Conservation (phyloP, 2,329 filamentous ascomycete species). For the Davidsoniella neocaledoniae region DNA sequence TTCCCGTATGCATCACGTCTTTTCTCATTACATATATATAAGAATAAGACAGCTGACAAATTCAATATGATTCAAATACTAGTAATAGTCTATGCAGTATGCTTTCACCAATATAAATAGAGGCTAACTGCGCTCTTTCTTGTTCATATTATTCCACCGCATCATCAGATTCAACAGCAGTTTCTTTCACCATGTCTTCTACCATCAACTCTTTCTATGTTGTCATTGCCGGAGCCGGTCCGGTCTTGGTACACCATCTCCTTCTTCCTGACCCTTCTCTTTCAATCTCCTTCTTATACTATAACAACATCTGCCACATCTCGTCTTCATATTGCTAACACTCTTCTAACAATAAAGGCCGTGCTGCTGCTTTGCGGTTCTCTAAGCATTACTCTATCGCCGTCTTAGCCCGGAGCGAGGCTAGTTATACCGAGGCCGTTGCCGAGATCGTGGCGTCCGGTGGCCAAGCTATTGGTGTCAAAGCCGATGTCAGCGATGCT, state of each 20-base stretch:
- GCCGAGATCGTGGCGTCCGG: slow-evolving; percentile 50
- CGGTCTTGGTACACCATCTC: slow-evolving; percentile 33
- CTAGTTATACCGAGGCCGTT: slow-evolving; percentile 49
- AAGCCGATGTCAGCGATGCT: slow-evolving; percentile 30
- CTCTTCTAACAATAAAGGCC: slow-evolving; percentile 19
- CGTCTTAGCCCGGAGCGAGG: slow-evolving; percentile 51
- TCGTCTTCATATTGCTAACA: slow-evolving; percentile 12
- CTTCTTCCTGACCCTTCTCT: not conserved
- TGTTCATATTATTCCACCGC: too few relatives aligned
- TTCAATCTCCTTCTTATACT: not conserved
- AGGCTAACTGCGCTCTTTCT: too few relatives aligned
- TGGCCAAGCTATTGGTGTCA: slow-evolving; percentile 54
- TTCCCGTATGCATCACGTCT: not conserved
- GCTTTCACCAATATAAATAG: too few relatives aligned
- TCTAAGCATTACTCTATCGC: slow-evolving; percentile 53
- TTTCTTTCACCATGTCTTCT: not conserved
- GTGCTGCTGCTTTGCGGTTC: slow-evolving; percentile 37
- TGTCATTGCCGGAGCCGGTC: slow-evolving; percentile 55
- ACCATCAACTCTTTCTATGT: slow-evolving; percentile 32
- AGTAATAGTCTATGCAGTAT: too few relatives aligned
- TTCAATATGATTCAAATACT: too few relatives aligned
- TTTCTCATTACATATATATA: not conserved
- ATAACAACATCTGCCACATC: not conserved
- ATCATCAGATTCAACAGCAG: not conserved
- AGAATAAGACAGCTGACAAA: not conserved